phyloP scores from a whole-genome alignment of 805 yeast genomes.

The Saccharomycopsis sp. region DNA sequence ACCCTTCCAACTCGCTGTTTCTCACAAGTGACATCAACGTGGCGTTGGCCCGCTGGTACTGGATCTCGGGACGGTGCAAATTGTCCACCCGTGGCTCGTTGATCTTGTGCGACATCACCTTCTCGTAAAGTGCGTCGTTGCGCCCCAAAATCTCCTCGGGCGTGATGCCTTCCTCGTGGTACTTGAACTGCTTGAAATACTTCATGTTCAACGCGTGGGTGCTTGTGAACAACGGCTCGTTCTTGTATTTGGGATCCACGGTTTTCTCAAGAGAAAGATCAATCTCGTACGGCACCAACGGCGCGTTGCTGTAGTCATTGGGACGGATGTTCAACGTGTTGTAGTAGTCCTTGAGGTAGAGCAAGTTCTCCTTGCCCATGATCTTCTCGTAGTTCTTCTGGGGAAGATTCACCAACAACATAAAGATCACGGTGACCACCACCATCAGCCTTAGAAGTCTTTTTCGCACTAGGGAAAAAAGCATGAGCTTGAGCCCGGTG shows the following conservation, averaged over 20 bases:
- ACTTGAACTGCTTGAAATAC: conserved; percentile 19
- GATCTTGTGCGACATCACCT: conserved; percentile 32
- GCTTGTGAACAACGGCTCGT: conserved; percentile 20
- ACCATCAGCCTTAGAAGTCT: conserved; percentile 1
- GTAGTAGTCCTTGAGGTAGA: conserved; percentile 12
- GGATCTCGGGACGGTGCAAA: conserved; percentile 23
- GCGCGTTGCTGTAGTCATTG: conserved; percentile 7
- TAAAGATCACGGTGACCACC: conserved; percentile 1
- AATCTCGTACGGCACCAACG: conserved; percentile 10
- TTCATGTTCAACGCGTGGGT: conserved; percentile 15
- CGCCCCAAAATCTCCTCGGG: conserved; percentile 20
- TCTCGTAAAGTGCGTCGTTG: conserved; percentile 33
- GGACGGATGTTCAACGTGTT: conserved; percentile 8
- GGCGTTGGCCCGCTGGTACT: conserved; percentile 48
- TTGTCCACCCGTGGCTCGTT: conserved; percentile 40
- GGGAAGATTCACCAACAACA: conserved; percentile 3
- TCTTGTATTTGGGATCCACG: conserved; percentile 15
- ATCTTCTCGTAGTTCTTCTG: conserved; percentile 8
- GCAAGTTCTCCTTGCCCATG: conserved; percentile 16
- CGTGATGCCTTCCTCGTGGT: conserved; percentile 14
- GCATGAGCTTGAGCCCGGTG: neutral
- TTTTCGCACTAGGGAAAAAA: conserved; percentile 3
- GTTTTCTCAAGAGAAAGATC: conserved; percentile 11
- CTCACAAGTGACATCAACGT: conserved; percentile 53
- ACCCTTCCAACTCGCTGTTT: conserved; percentile 38